A percentile compares a stretch with the other conserved stretches of the same genome.
phyloP scores from a whole-genome alignment of 306 rosid genomes.

The Crotalaria pallida region DNA sequence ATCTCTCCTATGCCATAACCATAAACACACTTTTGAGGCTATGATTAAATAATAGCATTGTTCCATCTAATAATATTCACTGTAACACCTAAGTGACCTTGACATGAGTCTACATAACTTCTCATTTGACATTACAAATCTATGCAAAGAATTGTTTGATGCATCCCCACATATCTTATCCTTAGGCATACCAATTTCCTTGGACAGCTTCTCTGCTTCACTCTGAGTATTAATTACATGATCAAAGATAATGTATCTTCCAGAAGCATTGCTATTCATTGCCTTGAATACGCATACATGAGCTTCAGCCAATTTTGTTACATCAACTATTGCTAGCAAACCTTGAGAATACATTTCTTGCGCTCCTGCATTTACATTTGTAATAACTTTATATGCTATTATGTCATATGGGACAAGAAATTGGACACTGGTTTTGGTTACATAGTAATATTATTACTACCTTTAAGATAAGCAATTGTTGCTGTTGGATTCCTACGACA shows the following conservation, averaged over 20 bases:
- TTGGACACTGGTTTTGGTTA: neutral
- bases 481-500: constrained; percentile 53
- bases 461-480: constrained; percentile 89
- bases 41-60: neutral
- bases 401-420: neutral
- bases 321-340: constrained; percentile 58
- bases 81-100: constrained; percentile 33
- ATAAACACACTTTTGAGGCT: neutral
- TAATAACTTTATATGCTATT: neutral
- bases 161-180: constrained; percentile 46
- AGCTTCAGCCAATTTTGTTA: constrained; percentile 56
- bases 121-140: constrained; percentile 43
- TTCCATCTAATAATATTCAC: constrained; percentile 21
- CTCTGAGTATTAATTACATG: constrained; percentile 26
- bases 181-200: constrained; percentile 29
- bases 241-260: constrained; percentile 81
- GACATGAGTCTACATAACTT: constrained; percentile 59
- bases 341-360: constrained; percentile 60
- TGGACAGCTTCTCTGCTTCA: constrained; percentile 59
- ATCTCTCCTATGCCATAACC: neutral
- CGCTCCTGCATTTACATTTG: constrained; percentile 42
- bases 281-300: constrained; percentile 60
- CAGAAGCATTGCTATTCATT: constrained; percentile 48
- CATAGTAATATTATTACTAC: constrained; percentile 16
- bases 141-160: neutral